Conservation (phyloP, 805 yeast species). For the Yarrowia osloensis region DNA sequence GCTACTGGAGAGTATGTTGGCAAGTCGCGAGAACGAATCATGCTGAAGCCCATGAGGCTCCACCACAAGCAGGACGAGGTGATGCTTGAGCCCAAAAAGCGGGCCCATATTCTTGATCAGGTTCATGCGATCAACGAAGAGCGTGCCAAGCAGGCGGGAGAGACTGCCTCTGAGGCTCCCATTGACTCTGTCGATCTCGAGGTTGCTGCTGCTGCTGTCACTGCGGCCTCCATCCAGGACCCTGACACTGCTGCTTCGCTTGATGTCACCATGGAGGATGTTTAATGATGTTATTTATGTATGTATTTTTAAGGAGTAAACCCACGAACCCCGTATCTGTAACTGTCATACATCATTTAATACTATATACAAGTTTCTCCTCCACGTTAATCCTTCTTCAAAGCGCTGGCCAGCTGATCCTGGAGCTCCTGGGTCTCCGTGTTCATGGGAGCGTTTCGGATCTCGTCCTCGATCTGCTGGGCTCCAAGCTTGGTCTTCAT, state of each 20-base stretch:
- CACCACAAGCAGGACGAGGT: constrained; percentile 25
- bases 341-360: background rate
- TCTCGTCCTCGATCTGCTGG: constrained; percentile 36
- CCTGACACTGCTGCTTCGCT: background rate
- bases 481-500: constrained; percentile 72
- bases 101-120: constrained; percentile 19
- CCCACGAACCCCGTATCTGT: background rate
- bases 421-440: constrained; percentile 27
- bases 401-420: background rate
- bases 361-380: constrained; percentile 13
- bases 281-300: background rate
- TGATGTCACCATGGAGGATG: constrained; percentile 28
- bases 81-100: constrained; percentile 13
- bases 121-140: constrained; percentile 2
- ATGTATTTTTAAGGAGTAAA: background rate
- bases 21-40: constrained; percentile 37
- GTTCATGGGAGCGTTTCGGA: constrained; percentile 12
- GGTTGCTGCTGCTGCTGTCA: constrained; percentile 14
- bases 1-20: constrained; percentile 40
- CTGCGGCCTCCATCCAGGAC: constrained; percentile 10
- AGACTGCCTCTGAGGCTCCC: background rate
- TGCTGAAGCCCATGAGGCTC: constrained; percentile 34
- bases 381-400: constrained; percentile 6
- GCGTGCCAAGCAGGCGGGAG: background rate
- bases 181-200: constrained; percentile 2